Evolutionary conservation across 2,329 filamentous ascomycete species (phyloP).

Genomic region (Neopestalotiopsis rosae): DNA sequence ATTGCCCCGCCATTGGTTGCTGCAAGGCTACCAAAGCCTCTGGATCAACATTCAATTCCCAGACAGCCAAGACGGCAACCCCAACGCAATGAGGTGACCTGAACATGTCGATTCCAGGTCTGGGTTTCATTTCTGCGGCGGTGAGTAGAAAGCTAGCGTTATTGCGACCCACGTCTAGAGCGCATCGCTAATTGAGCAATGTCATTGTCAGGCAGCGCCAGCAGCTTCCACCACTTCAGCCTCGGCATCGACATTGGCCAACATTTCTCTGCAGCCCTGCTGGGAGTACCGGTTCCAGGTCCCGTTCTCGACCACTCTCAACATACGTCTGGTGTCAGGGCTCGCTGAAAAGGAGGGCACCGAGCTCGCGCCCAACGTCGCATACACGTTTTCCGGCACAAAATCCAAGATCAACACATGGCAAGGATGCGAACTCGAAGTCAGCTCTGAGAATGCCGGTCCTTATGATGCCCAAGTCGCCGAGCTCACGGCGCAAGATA

Average conservation of each 20-base stretch:
- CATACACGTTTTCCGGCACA: slow-evolving; percentile 80
- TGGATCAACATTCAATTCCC: background rate
- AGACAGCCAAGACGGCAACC: background rate
- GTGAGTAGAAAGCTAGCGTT: slow-evolving; percentile 42
- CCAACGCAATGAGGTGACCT: slow-evolving; percentile 22
- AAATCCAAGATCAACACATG: slow-evolving; percentile 92
- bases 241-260: slow-evolving; percentile 46
- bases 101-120: slow-evolving; percentile 74
- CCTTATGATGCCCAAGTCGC: slow-evolving; percentile 58
- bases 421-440: slow-evolving; percentile 86
- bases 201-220: slow-evolving; percentile 25
- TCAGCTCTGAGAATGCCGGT: slow-evolving; percentile 61
- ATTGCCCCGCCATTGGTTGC: slow-evolving; percentile 6
- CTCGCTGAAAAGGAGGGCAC: slow-evolving; percentile 94
- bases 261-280: slow-evolving; percentile 61
- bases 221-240: slow-evolving; percentile 36
- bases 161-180: too few relatives aligned
- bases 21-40: slow-evolving; percentile 11
- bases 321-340: slow-evolving; percentile 72
- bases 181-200: background rate
- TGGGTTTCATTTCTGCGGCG: slow-evolving; percentile 70
- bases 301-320: slow-evolving; percentile 50
- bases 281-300: slow-evolving; percentile 84
- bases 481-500: slow-evolving; percentile 76
- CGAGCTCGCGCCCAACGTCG: slow-evolving; percentile 81